Base-by-base conservation (phyloP, 352 stramenopile genomes). In the Phytophthora multivora region DNA sequence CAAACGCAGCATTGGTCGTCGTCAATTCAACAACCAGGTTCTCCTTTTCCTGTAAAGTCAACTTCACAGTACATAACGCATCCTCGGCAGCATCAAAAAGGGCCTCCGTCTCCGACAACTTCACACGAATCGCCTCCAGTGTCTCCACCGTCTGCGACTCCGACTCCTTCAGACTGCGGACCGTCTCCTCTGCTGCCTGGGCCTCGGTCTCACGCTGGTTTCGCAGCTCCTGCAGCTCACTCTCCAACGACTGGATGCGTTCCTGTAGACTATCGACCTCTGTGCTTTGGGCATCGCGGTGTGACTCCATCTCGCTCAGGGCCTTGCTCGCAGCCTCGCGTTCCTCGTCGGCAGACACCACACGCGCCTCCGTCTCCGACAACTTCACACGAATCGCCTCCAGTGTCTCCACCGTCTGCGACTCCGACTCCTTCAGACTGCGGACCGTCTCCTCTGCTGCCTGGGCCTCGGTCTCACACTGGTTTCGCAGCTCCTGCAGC, bases 371-470 rank as follows among this genome's bases (percentile, higher is more conserved):
- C 4, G 60, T 55, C 41, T 69, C 60, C 16, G 15, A 51, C 39
- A 69, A 35, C 47, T 69, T 46, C 48, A 69, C 40, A 33, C 61
- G 64, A 39, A 46, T 64, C 21, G 43, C 38, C 26, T 71, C 52
- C 13, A 66, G 48, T 8, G 50, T 45, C 40, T 63, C 53, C 47
- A 19, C 28, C n/a, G 33, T 50, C 46, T 61, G 41, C 33, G 16
- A 30, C 45, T 56, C 50, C 43, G 43, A 61, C 33, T 56, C 51
- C 51, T 57, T 69, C 51, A 63, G 39, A 18, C 51, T 53, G 10
- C 39, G 38, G 23, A 63, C 63, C 47, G 53, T 64, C 35, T 69
- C 39, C 53, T 63, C 53, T 21, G 58, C 52, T 16, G 52, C 39
- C 12, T 51, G 40, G 13, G 45, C 38, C 30, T 69, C 60, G 31